phyloP scores from a whole-genome alignment of 2,329 filamentous ascomycete species.

The Eurotiales sp. region DNA sequence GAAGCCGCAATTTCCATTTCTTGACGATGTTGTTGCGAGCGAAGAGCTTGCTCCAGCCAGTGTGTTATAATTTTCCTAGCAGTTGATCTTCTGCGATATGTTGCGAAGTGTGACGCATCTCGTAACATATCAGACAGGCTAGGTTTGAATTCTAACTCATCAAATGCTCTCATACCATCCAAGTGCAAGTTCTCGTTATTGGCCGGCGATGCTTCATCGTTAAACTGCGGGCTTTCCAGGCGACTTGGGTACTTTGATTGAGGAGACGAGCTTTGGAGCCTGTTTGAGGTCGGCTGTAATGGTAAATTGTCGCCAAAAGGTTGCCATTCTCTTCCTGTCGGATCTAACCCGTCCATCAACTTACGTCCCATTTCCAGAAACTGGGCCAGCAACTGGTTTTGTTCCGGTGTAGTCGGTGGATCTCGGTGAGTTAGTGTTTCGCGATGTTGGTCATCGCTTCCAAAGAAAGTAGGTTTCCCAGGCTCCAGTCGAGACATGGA shows the following conservation, averaged over 20 bases:
- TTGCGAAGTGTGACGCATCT: conserved; percentile 49
- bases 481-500: conserved; percentile 41
- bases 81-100: conserved; percentile 38
- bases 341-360: conserved; percentile 31
- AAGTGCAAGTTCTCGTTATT: neutral
- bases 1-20: conserved; percentile 44
- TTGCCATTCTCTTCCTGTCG: conserved; percentile 18
- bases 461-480: conserved; percentile 33
- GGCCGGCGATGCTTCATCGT: neutral
- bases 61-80: conserved; percentile 39
- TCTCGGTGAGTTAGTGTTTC: conserved; percentile 17
- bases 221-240: neutral
- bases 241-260: neutral
- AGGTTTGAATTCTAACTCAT: conserved; percentile 45
- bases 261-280: neutral
- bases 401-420: conserved; percentile 25
- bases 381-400: conserved; percentile 36
- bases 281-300: conserved; percentile 21
- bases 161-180: conserved; percentile 25
- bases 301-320: conserved; percentile 17
- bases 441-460: conserved; percentile 17
- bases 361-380: conserved; percentile 38
- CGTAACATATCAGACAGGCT: conserved; percentile 50
- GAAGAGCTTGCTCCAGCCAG: conserved; percentile 47
- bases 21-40: conserved; percentile 33